Evolutionary conservation across 306 rosid genomes (phyloP).

Genomic region (Dalbergia cultrata): DNA sequence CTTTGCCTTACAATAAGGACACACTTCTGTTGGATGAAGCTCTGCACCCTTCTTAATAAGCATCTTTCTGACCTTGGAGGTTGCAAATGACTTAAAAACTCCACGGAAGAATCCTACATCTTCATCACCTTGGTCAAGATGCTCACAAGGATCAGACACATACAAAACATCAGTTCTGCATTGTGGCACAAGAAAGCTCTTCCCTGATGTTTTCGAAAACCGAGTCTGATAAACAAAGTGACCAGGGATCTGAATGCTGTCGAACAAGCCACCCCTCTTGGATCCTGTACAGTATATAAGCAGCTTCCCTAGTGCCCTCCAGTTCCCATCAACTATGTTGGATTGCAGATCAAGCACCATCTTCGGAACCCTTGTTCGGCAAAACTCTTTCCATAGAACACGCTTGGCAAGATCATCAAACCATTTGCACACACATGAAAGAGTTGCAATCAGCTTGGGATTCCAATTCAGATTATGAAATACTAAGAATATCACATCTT

Average conservation of each 20-base stretch:
- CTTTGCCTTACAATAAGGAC: constrained; percentile 97
- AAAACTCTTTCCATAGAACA: constrained; percentile 95
- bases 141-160: constrained; percentile 97
- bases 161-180: constrained; percentile 93
- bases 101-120: constrained; percentile 96
- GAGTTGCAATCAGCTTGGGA: constrained; percentile 83
- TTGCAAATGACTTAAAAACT: constrained; percentile 84
- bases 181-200: constrained; percentile 89
- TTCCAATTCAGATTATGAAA: constrained; percentile 84
- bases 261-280: constrained; percentile 82
- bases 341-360: constrained; percentile 93
- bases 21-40: constrained; percentile 90
- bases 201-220: constrained; percentile 94
- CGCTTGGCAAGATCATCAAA: constrained; percentile 97
- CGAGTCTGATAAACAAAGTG: constrained; percentile 88
- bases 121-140: constrained; percentile 94
- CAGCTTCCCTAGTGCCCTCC: constrained; percentile 94
- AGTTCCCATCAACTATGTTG: constrained; percentile 89
- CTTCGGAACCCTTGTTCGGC: constrained; percentile 86
- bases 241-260: constrained; percentile 76
- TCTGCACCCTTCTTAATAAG: constrained; percentile 76
- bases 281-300: constrained; percentile 92
- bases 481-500: constrained; percentile 82
- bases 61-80: constrained; percentile 81
- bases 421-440: constrained; percentile 95